Evolutionary conservation across 1,139 yeast genomes (phyloP).

Genomic region (Pichia sp.): DNA sequence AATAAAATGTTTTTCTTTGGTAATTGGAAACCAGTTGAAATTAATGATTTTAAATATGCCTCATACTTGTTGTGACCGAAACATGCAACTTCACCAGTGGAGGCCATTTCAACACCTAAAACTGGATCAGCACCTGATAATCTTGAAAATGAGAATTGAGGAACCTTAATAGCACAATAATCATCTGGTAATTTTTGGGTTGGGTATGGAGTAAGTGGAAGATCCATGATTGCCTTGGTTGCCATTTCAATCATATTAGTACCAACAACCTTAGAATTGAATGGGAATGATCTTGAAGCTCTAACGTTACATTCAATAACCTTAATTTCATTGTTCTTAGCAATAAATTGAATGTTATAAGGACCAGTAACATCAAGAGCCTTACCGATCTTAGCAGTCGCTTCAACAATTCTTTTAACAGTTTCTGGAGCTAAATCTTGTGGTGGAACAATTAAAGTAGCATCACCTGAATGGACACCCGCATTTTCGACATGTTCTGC

Average conservation of each 20-base stretch:
- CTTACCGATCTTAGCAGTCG: conserved; percentile 92
- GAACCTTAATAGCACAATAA: conserved; percentile 96
- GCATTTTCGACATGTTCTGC: conserved; percentile 99
- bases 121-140: conserved; percentile 98
- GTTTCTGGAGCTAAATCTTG: conserved; percentile 93
- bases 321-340: conserved; percentile 61
- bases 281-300: conserved; percentile 98
- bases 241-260: conserved; percentile 97
- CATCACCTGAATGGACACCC: conserved; percentile 99
- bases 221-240: conserved; percentile 89
- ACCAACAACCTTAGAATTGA: conserved; percentile 95
- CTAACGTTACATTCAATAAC: conserved; percentile 98
- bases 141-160: conserved; percentile 96
- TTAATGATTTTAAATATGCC: conserved; percentile 89
- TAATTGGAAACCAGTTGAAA: conserved; percentile 90
- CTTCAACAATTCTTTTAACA: conserved; percentile 83
- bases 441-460: conserved; percentile 94
- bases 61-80: conserved; percentile 95
- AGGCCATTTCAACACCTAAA: conserved; percentile 98
- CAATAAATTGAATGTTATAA: conserved; percentile 91
- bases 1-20: conserved; percentile 93
- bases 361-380: conserved; percentile 98
- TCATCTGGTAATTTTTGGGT: conserved; percentile 82
- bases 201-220: conserved; percentile 85
- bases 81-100: conserved; percentile 98